These are phyloP conservation scores for Colletotrichum sp. DNA, from an alignment of 2,329 filamentous ascomycete genomes.

Conservation along the genomic window DNA sequence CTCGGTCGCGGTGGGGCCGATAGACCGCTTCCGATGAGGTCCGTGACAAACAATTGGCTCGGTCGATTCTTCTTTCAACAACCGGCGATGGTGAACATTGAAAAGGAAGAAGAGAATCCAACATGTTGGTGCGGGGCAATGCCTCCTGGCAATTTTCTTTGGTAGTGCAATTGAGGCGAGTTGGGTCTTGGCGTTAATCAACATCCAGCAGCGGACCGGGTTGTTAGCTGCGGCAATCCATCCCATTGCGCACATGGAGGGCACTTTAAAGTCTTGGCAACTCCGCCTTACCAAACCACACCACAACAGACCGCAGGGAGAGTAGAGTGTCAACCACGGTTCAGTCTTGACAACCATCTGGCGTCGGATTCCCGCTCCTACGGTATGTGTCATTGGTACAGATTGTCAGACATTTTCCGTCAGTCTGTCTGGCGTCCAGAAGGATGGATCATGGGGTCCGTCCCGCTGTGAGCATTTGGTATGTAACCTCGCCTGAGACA, in stretches of 20 bases:
- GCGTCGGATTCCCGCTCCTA: neutral
- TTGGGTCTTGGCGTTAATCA: slow-evolving; percentile 13
- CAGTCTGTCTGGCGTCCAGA: neutral
- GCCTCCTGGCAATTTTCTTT: neutral
- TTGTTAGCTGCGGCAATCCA: slow-evolving; percentile 11
- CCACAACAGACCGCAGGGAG: neutral
- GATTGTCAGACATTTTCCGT: neutral
- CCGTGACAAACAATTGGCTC: neutral
- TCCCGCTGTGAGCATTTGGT: neutral
- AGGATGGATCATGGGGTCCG: neutral
- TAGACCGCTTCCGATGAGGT: neutral
- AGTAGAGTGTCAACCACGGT: neutral
- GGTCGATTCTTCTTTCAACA: neutral
- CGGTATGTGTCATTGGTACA: neutral
- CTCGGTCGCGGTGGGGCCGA: slow-evolving; percentile 8
- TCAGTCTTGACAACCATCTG: neutral
- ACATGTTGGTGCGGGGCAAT: neutral
- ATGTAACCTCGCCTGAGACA: neutral
- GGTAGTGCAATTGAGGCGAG: neutral
- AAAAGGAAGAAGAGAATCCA: neutral
- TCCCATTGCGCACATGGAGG: slow-evolving; percentile 2
- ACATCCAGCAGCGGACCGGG: slow-evolving; percentile 10
- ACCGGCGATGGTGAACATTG: neutral
- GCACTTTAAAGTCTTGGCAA: slow-evolving; percentile 10
- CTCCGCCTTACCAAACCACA: slow-evolving; percentile 7